Percentiles rank a stretch among this genome's conserved stretches.
These are phyloP conservation scores for Anthostomella pinea DNA, from an alignment of 2,329 filamentous ascomycete genomes.

Conservation along the genomic window DNA sequence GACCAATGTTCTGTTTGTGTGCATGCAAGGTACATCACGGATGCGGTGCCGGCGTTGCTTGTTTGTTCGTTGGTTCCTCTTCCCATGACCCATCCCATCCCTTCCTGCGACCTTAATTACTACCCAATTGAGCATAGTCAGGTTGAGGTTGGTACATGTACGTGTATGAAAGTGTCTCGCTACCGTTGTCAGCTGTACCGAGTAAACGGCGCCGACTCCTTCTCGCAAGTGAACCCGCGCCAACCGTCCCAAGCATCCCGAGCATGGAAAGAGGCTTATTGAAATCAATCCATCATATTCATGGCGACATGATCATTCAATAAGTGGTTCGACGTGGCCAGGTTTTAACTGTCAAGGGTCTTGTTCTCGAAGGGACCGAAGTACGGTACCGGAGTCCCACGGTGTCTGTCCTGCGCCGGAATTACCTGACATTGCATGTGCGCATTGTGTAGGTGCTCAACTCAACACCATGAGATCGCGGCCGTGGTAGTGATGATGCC, in stretches of 20 bases:
- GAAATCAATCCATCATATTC: too few species aligned
- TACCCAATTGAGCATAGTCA: constrained; percentile 11
- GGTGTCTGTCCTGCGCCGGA: not conserved
- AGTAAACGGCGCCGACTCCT: not conserved
- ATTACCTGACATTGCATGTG: too few species aligned
- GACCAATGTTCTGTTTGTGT: too few species aligned
- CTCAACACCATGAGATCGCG: too few species aligned
- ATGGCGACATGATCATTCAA: not conserved
- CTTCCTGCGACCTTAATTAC: constrained; percentile 14
- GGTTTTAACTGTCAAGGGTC: not conserved
- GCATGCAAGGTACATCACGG: too few species aligned
- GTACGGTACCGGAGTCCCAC: too few species aligned
- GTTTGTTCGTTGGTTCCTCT: constrained; percentile 14
- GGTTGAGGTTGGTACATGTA: not conserved
- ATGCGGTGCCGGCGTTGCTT: constrained; percentile 14
- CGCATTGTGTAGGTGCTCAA: too few species aligned
- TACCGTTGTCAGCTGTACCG: not conserved
- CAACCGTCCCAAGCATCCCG: not conserved
- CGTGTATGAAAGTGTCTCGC: constrained; percentile 5
- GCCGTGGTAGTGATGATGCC: too few species aligned
- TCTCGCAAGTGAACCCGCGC: not conserved
- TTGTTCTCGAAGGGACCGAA: too few species aligned
- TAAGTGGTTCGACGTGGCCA: not conserved
- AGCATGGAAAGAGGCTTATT: too few species aligned
- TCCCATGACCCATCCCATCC: constrained; percentile 5